These are phyloP conservation scores for Aegilops sharonensis DNA, from an alignment of 176 grass and related monocot genomes.

Conservation along the genomic window DNA sequence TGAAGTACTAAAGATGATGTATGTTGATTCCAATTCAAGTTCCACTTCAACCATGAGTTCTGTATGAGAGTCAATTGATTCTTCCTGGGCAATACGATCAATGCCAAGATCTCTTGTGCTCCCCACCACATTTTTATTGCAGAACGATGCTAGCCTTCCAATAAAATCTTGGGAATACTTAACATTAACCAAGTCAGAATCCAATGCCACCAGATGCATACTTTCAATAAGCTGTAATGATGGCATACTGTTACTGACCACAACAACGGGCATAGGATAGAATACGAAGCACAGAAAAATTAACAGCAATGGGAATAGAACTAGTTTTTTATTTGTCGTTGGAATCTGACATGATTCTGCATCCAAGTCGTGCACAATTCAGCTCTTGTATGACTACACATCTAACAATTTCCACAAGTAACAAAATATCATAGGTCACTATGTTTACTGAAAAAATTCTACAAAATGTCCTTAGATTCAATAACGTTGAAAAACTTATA, in stretches of 20 bases:
- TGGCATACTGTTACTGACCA: conserved; percentile 14
- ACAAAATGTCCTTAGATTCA: background rate
- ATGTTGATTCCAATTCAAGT: conserved; percentile 56
- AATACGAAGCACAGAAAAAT: conserved; percentile 20
- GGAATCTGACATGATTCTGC: background rate
- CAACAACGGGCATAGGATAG: background rate
- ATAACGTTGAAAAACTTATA: background rate
- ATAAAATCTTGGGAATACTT: conserved; percentile 57
- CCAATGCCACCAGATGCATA: conserved; percentile 33
- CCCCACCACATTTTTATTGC: conserved; percentile 28
- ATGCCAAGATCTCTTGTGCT: conserved; percentile 27
- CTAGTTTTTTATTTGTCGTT: background rate
- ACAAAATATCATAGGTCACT: conserved; percentile 12
- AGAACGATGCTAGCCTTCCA: conserved; percentile 48
- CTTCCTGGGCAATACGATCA: conserved; percentile 30
- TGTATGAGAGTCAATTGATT: conserved; percentile 4
- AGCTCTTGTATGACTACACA: background rate
- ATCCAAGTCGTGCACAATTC: conserved; percentile 23
- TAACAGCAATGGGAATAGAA: background rate
- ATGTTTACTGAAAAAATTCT: background rate
- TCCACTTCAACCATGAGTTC: conserved; percentile 46
- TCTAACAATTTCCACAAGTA: background rate
- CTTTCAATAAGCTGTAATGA: conserved; percentile 51
- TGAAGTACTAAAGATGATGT: conserved; percentile 58
- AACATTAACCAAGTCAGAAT: conserved; percentile 35